Evolutionary conservation across 257 asterid genomes (phyloP).

Genomic region (Capsicum rhomboideum): DNA sequence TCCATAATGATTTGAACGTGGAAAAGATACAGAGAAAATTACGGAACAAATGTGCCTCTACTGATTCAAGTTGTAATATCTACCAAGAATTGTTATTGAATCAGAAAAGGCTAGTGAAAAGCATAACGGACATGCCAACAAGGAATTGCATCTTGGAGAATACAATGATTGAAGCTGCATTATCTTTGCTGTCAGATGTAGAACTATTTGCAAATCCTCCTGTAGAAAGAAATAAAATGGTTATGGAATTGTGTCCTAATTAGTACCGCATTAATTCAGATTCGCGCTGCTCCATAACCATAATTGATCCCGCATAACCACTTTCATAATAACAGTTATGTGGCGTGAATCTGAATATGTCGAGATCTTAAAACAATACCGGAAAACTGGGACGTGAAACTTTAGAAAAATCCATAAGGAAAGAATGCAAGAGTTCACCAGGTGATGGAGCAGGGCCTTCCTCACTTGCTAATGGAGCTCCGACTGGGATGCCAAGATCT

Average conservation of each 20-base stretch:
- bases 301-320: too few species aligned
- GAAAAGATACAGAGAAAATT: not conserved
- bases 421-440: not conserved
- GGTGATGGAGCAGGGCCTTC: not conserved
- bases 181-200: not conserved
- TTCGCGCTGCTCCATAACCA: too few species aligned
- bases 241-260: not conserved
- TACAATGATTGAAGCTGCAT: not conserved
- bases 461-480: not conserved
- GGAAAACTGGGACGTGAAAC: not conserved
- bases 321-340: not conserved
- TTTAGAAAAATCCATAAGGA: not conserved
- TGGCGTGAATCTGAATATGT: not conserved
- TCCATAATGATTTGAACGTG: not conserved
- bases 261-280: not conserved
- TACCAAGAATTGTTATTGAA: not conserved
- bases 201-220: not conserved
- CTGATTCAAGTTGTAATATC: not conserved
- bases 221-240: not conserved
- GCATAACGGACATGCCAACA: not conserved
- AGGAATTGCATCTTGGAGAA: not conserved
- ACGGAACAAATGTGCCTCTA: not conserved
- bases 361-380: not conserved
- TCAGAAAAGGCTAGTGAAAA: not conserved
- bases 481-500: constrained; percentile 4